These are phyloP conservation scores for Metschnikowia gelsemii DNA, from an alignment of 805 yeast genomes.

Conservation along the genomic window DNA sequence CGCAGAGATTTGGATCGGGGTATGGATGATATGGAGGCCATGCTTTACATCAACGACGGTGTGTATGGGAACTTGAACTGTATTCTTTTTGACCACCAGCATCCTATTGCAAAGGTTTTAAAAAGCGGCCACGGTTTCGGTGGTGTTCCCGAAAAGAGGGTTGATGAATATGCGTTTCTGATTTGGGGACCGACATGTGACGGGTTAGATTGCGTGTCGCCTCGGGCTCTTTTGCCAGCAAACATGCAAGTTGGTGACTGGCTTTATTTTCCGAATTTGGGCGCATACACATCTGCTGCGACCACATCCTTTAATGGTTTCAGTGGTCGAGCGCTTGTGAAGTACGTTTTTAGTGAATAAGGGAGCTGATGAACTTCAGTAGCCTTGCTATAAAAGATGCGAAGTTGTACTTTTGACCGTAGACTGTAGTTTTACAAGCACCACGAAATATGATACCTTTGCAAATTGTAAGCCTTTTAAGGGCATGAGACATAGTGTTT, in stretches of 20 bases:
- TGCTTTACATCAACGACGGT: conserved; percentile 92
- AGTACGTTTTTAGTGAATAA: conserved; percentile 48
- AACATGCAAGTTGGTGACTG: conserved; percentile 85
- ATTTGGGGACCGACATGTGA: conserved; percentile 99
- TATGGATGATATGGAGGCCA: conserved; percentile 42
- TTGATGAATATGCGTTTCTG: conserved; percentile 46
- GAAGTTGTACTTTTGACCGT: background rate
- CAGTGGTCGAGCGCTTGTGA: conserved; percentile 54
- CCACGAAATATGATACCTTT: too few species aligned
- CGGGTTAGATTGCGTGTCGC: conserved; percentile 82
- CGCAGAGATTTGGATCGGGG: conserved; percentile 49
- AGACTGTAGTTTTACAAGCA: too few species aligned
- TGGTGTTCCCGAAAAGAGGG: conserved; percentile 5
- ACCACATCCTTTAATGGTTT: conserved; percentile 94
- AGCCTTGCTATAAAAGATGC: conserved; percentile 5
- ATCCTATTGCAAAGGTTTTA: conserved; percentile 67
- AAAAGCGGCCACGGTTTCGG: conserved; percentile 29
- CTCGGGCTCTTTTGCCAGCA: conserved; percentile 50
- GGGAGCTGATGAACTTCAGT: conserved; percentile 12
- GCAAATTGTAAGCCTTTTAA: too few species aligned
- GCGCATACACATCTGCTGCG: conserved; percentile 92
- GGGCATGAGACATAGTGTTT: too few species aligned
- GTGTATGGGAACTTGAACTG: conserved; percentile 95
- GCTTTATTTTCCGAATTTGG: conserved; percentile 78
- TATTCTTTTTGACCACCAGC: conserved; percentile 87